These are phyloP conservation scores for Fusarium torreyae DNA, from an alignment of 2,329 filamentous ascomycete species.

Conservation along the genomic window DNA sequence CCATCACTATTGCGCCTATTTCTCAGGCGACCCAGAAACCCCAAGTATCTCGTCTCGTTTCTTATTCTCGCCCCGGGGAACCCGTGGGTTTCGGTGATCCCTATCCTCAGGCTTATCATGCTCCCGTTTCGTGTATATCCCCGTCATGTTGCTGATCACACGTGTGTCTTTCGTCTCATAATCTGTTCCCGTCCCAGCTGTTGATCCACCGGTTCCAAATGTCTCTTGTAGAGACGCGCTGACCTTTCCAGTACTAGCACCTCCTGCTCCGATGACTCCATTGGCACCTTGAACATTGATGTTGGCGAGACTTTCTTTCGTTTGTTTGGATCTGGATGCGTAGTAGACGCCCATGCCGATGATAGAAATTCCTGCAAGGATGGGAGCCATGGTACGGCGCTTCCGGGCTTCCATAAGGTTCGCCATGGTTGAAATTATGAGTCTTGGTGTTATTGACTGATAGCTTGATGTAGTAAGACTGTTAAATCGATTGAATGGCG, in stretches of 20 bases:
- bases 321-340: neutral
- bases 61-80: neutral
- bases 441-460: too few species aligned
- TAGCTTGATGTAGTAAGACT: too few species aligned
- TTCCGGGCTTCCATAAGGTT: neutral
- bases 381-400: conserved; percentile 1
- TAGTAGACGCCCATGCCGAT: conserved; percentile 11
- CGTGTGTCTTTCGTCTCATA: conserved; percentile 3
- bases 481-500: too few species aligned
- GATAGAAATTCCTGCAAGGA: conserved; percentile 1
- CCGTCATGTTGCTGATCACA: neutral
- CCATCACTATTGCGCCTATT: neutral
- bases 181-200: neutral
- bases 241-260: neutral
- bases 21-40: neutral
- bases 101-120: neutral
- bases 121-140: conserved; percentile 4
- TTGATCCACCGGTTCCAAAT: conserved; percentile 7
- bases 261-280: conserved; percentile 11
- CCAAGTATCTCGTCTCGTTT: conserved; percentile 4
- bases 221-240: conserved; percentile 1
- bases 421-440: too few species aligned
- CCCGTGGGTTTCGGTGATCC: neutral
- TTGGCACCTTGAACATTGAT: neutral
- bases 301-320: neutral